These are phyloP conservation scores for Colletotrichum karsti DNA, from an alignment of 2,329 filamentous ascomycete species.

Conservation along the genomic window DNA sequence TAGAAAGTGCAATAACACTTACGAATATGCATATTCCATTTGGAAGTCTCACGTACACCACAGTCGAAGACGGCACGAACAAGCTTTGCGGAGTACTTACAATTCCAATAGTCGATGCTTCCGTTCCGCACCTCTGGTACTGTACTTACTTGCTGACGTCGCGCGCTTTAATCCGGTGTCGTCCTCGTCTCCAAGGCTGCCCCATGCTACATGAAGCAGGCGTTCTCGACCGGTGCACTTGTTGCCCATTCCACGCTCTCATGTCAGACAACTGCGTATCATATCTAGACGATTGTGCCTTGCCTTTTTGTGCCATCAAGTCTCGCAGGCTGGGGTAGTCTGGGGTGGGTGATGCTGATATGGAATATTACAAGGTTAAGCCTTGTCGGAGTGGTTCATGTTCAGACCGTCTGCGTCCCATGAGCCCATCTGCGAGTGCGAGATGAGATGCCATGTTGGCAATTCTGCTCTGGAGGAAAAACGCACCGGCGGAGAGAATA, in stretches of 20 bases:
- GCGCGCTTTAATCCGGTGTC: background rate
- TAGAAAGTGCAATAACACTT: no score
- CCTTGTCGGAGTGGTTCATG: conserved; percentile 6
- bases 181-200: background rate
- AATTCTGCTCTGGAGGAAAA: no score
- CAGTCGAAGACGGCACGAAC: background rate
- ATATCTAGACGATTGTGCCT: conserved; percentile 11
- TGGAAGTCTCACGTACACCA: background rate
- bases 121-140: background rate
- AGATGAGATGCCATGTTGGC: conserved; percentile 13
- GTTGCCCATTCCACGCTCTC: background rate
- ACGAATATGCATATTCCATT: background rate
- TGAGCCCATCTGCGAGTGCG: background rate
- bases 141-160: background rate
- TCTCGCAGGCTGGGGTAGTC: background rate
- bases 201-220: conserved; percentile 19
- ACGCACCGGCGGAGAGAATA: no score
- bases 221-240: conserved; percentile 9
- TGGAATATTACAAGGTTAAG: background rate
- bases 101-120: background rate
- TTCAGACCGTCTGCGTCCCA: conserved; percentile 18
- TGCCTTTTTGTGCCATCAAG: background rate
- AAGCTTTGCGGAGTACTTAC: conserved; percentile 12
- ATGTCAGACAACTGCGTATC: conserved; percentile 14
- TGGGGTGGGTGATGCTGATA: background rate